Base-by-base conservation (phyloP, 2,329 filamentous ascomycete species). In the Claviceps pazoutovae region DNA sequence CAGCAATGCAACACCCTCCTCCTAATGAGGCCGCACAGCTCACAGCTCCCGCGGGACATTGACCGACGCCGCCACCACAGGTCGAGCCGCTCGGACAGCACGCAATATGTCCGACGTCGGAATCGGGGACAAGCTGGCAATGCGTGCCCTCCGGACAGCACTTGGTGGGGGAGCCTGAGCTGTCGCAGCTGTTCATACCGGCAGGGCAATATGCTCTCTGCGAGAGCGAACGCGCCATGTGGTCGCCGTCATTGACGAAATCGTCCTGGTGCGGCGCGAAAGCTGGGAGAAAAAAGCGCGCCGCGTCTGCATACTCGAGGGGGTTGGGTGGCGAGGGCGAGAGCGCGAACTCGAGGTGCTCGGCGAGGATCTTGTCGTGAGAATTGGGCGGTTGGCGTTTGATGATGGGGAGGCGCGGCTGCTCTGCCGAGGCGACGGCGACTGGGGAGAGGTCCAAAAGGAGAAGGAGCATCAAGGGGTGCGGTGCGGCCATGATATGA, bases 1-100 rank as follows among this genome's bases (percentile, higher is more conserved):
- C 84, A 0, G 80, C 72, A 11, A 89, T 80, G 62, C 86, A 91
- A 61, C 86, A 91, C 2, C 86, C 86, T 14, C 85, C 86, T 3
- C 85, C 86, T 0, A 82, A 64, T 37, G 75, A 74, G 7, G 78
- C 72, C 0, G 81, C 72, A 62, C 86, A 91, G 48, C 78, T 77
- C 11, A 78, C 76, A 54, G 84, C 81, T 42, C 76, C 82, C 4
- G 71, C 68, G 2, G 73, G 71, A 56, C 86, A 90, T n/a, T 62
- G 62, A 0, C 74, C 76, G 5, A 90, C 79, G 1, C 69, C 68
- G 9, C 83, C 83, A 3, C 74, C 75, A 63, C 86, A 91, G 5
- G 65, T 75, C 44, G 72, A 68, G 3, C 84, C 85, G 38, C 71
- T 61, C 0, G 84, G 83, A 66, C 87, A 93, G 66, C 87, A 93